These are phyloP conservation scores for Arthrobotrys musiformis DNA, from an alignment of 2,329 filamentous ascomycete genomes.

Conservation along the genomic window DNA sequence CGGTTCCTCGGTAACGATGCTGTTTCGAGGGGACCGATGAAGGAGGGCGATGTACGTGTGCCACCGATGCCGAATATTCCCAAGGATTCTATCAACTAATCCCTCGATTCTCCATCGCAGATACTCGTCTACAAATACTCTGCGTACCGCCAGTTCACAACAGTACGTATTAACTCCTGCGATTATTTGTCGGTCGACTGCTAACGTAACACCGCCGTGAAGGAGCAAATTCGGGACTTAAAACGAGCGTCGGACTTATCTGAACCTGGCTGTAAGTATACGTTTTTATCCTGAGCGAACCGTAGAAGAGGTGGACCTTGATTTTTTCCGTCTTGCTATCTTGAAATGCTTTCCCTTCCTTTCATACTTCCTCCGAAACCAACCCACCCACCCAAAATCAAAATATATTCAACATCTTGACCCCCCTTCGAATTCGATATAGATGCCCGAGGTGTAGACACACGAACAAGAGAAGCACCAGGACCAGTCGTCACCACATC, in stretches of 20 bases:
- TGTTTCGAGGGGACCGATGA: constrained; percentile 32
- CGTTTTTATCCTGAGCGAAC: constrained; percentile 41
- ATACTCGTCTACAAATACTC: constrained; percentile 34
- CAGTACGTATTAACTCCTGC: constrained; percentile 17
- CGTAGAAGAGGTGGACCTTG: constrained; percentile 4
- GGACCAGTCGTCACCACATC: background rate
- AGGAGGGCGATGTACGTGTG: constrained; percentile 31
- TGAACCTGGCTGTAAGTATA: constrained; percentile 48
- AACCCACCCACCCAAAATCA: constrained; percentile 11
- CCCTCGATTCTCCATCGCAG: background rate
- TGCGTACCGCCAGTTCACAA: constrained; percentile 50
- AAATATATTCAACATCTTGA: constrained; percentile 52
- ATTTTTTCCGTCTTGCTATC: background rate
- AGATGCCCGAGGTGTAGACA: constrained; percentile 32
- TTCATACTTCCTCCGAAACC: constrained; percentile 4
- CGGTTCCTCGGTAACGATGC: constrained; percentile 46
- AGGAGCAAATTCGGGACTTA: constrained; percentile 52
- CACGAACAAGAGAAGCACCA: constrained; percentile 34
- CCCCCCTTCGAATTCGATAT: constrained; percentile 33
- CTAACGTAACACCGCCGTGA: background rate
- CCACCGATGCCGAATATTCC: background rate
- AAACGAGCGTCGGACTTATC: constrained; percentile 27
- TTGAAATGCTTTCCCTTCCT: background rate
- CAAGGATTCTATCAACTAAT: background rate
- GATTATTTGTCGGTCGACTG: background rate